phyloP scores from a whole-genome alignment of 805 yeast species.

The Suhomyces pyralidae region DNA sequence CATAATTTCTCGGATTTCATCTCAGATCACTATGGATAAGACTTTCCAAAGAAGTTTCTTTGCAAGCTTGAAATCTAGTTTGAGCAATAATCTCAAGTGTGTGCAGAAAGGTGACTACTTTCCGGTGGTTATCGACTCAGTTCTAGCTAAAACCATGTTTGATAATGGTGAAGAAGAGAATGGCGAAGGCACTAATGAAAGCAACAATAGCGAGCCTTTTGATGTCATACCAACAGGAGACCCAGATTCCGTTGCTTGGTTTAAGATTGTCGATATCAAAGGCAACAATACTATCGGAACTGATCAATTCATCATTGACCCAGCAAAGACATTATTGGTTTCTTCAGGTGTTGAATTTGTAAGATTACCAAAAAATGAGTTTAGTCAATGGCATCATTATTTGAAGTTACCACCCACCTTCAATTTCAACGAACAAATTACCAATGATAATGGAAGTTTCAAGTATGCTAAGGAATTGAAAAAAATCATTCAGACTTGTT shows the following conservation, averaged over 20 bases:
- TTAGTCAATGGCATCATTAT: constrained; percentile 47
- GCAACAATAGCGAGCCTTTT: constrained; percentile 24
- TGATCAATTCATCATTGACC: constrained; percentile 59
- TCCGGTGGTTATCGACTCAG: constrained; percentile 74
- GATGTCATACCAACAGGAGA: constrained; percentile 54
- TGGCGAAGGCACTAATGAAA: constrained; percentile 10
- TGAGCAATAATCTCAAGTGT: constrained; percentile 57
- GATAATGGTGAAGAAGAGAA: constrained; percentile 27
- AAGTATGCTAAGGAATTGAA: constrained; percentile 49
- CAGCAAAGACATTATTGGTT: constrained; percentile 62
- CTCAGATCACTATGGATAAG: constrained; percentile 66
- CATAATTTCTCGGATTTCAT: constrained; percentile 62
- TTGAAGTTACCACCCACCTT: constrained; percentile 42
- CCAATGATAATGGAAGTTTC: constrained; percentile 28
- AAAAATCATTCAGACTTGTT: constrained; percentile 55
- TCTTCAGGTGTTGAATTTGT: constrained; percentile 59
- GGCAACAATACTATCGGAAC: constrained; percentile 23
- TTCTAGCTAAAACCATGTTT: constrained; percentile 56
- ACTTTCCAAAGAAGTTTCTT: constrained; percentile 60
- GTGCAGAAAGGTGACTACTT: constrained; percentile 65
- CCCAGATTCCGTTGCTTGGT: constrained; percentile 83
- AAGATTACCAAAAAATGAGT: constrained; percentile 31
- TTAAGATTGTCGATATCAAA: constrained; percentile 56
- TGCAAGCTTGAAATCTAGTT: constrained; percentile 56
- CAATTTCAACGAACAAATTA: constrained; percentile 24